A percentile compares a stretch with the other conserved stretches of the same genome.
Conservation (phyloP, 2,329 filamentous ascomycete genomes). For the Pseudodiploospora longispora region DNA sequence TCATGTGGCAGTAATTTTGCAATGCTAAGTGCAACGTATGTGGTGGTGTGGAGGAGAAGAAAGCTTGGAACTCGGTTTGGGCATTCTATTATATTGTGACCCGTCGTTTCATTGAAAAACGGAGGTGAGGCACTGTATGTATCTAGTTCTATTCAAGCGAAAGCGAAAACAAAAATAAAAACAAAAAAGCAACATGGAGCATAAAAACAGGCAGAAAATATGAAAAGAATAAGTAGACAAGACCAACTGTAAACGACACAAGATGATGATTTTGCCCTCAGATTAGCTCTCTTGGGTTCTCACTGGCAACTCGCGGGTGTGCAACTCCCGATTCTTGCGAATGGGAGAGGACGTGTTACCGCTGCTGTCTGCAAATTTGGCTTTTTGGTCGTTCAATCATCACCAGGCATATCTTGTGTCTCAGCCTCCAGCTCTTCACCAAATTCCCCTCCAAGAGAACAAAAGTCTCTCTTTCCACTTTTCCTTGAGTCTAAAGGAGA, state of each 20-base stretch:
- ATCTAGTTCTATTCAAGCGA: not conserved
- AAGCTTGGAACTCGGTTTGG: too few relatives aligned
- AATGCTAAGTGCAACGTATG: not conserved
- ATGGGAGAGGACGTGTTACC: conserved; percentile 9
- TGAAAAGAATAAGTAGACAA: too few relatives aligned
- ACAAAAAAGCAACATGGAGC: not conserved
- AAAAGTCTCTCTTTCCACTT: not conserved
- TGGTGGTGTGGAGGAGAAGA: too few relatives aligned
- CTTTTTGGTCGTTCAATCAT: conserved; percentile 49
- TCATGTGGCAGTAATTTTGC: not conserved
- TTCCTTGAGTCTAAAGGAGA: not conserved
- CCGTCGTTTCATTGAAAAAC: not conserved
- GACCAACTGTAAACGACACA: too few relatives aligned
- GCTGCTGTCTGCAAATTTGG: conserved; percentile 49
- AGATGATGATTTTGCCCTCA: conserved; percentile 31
- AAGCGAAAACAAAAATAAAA: conserved; percentile 1
- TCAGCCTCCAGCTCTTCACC: not conserved
- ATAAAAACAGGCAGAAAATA: too few relatives aligned
- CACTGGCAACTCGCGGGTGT: conserved; percentile 36
- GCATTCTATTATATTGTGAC: not conserved
- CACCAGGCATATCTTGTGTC: conserved; percentile 29
- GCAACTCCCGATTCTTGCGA: not conserved
- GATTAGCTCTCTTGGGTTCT: conserved; percentile 51
- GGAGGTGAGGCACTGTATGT: too few relatives aligned
- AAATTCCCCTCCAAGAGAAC: not conserved